These are phyloP conservation scores for Catharanthus roseus DNA, from an alignment of 257 asterid genomes.

Conservation along the genomic window DNA sequence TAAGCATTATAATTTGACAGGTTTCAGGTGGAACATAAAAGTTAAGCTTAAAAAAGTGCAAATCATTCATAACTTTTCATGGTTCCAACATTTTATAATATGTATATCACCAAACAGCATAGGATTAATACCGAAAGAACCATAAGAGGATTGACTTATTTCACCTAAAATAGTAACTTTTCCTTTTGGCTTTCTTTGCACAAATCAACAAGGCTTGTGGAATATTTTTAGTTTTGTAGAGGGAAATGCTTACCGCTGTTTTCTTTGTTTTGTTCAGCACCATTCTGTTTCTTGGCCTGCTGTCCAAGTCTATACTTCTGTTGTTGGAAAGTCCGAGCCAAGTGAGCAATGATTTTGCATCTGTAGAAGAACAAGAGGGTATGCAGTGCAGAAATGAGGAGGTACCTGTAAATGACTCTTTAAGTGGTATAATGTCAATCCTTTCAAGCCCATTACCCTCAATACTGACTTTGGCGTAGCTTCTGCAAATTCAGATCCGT, in stretches of 20 bases:
- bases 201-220: not conserved
- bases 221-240: not conserved
- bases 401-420: conserved; percentile 89
- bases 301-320: conserved; percentile 91
- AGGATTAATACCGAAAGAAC: not conserved
- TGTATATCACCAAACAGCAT: not conserved
- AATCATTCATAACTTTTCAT: not conserved
- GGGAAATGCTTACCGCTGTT: conserved; percentile 36
- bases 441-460: conserved; percentile 84
- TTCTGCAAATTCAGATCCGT: conserved; percentile 45
- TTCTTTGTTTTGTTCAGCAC: conserved; percentile 33
- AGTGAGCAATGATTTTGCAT: not conserved
- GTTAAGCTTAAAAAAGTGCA: not conserved
- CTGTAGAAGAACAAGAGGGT: not conserved
- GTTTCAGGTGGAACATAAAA: not conserved
- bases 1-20: not conserved
- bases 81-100: not conserved
- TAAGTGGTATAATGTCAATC: conserved; percentile 75
- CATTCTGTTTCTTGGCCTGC: conserved; percentile 51
- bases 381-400: not conserved
- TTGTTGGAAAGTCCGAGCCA: conserved; percentile 10
- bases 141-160: not conserved
- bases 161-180: not conserved
- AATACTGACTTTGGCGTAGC: conserved; percentile 92
- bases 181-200: not conserved